Conservation (phyloP, 805 yeast genomes). For the fission yeast (Schizosaccharomyces pombe) region DNA sequence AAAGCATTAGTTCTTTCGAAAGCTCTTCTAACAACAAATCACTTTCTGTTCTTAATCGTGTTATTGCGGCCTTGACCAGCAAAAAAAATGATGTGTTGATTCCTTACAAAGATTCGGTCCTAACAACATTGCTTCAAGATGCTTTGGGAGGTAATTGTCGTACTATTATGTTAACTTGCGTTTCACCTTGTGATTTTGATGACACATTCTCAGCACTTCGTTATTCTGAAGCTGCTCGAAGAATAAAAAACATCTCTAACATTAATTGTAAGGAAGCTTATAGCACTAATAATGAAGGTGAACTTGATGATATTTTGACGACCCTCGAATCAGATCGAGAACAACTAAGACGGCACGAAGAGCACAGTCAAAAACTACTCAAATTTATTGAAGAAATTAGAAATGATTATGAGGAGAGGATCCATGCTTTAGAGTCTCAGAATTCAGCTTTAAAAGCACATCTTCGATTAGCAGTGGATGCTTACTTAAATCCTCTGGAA, state of each 20-base stretch:
- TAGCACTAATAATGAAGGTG: not conserved
- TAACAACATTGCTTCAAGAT: slow-evolving; percentile 65
- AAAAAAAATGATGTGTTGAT: slow-evolving; percentile 15
- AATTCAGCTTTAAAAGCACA: not conserved
- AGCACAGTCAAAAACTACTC: not conserved
- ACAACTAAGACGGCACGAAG: not conserved
- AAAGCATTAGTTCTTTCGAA: not conserved
- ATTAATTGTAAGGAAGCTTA: not conserved
- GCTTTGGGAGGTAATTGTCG: slow-evolving; percentile 86
- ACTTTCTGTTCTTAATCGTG: not conserved
- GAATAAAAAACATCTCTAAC: not conserved
- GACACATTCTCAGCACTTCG: not conserved
- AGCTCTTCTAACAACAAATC: not conserved
- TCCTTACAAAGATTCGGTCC: slow-evolving; percentile 76
- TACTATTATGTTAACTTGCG: slow-evolving; percentile 88
- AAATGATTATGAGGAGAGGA: not conserved
- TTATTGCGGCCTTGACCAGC: not conserved
- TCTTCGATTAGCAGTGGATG: not conserved
- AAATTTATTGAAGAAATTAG: not conserved
- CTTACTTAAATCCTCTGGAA: not conserved
- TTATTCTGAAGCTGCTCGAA: not conserved
- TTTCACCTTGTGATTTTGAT: slow-evolving; percentile 34
- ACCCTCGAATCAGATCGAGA: not conserved
- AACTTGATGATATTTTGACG: not conserved
- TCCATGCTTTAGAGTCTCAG: not conserved